Evolutionary conservation across 2,329 filamentous ascomycete genomes (phyloP).

Genomic region (Didymella segeticola): DNA sequence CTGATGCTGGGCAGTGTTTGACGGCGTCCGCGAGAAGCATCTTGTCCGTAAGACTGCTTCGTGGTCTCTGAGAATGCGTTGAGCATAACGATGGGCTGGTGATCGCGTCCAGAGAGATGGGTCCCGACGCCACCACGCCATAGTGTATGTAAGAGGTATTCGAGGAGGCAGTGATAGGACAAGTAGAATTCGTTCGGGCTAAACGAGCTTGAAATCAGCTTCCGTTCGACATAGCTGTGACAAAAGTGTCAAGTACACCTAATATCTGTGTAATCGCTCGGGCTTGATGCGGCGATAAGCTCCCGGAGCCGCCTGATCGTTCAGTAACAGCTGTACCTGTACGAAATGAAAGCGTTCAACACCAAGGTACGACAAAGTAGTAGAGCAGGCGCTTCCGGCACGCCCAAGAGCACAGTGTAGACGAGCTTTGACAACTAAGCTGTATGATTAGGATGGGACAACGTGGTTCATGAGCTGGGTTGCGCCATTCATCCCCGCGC

Average conservation of each 20-base stretch:
- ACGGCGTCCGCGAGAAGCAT: conserved; percentile 38
- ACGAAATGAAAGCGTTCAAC: not conserved
- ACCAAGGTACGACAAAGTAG: not conserved
- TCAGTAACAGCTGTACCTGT: not conserved
- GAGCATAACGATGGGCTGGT: conserved; percentile 31
- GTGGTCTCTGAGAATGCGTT: conserved; percentile 31
- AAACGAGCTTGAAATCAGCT: not conserved
- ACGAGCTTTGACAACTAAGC: not conserved
- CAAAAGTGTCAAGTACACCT: not conserved
- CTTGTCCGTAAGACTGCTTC: conserved; percentile 33
- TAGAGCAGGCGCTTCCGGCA: not conserved
- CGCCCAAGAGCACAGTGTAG: not conserved
- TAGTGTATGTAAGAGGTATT: not conserved
- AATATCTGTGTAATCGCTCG: not conserved
- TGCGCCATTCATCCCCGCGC: conserved; percentile 30
- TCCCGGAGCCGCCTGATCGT: conserved; percentile 5
- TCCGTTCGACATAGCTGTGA: not conserved
- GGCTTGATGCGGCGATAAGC: not conserved
- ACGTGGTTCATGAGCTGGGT: conserved; percentile 13
- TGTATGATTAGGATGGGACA: not conserved
- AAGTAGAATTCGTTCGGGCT: not conserved
- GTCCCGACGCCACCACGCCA: conserved; percentile 38
- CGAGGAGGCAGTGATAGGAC: not conserved
- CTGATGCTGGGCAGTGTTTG: conserved; percentile 28
- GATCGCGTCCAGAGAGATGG: conserved; percentile 30